phyloP scores from a whole-genome alignment of 2,329 filamentous ascomycete genomes.

The Atkinsonella texensis region DNA sequence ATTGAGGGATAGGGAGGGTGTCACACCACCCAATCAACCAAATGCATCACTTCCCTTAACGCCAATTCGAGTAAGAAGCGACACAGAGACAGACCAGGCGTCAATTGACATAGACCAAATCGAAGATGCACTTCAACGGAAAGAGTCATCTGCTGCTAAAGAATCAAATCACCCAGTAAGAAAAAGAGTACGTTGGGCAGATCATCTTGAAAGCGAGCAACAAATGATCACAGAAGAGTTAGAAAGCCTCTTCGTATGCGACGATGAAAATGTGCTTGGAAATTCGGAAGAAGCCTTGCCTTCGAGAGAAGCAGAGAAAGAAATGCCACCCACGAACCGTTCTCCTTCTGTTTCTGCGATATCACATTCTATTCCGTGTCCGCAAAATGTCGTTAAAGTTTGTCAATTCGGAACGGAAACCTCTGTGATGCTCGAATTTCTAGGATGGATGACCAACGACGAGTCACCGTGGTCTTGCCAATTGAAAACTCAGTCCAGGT shows the following conservation, averaged over 20 bases:
- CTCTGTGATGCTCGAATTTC: slow-evolving; percentile 8
- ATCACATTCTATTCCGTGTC: not conserved
- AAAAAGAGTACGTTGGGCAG: slow-evolving; percentile 6
- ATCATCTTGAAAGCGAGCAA: not conserved
- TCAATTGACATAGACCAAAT: not conserved
- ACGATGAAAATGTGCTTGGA: not conserved
- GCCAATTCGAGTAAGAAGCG: not conserved
- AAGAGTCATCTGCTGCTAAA: not conserved
- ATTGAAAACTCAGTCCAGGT: slow-evolving; percentile 13
- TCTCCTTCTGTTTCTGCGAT: not conserved
- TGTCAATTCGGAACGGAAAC: slow-evolving; percentile 7
- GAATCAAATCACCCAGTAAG: not conserved
- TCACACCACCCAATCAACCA: slow-evolving; percentile 1
- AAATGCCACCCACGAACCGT: too few relatives aligned
- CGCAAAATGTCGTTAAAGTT: slow-evolving; percentile 2
- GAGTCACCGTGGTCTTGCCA: slow-evolving; percentile 14
- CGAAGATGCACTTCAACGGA: not conserved
- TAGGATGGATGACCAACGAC: slow-evolving; percentile 8
- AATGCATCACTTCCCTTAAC: not conserved
- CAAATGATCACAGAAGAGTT: not conserved
- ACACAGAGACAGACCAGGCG: not conserved
- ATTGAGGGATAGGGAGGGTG: slow-evolving; percentile 6
- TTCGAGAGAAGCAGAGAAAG: not conserved
- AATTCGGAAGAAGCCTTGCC: not conserved
- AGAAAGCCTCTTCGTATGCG: slow-evolving; percentile 4